phyloP scores from a whole-genome alignment of 331 rosid genomes.

The Pyracantha coccinea region DNA sequence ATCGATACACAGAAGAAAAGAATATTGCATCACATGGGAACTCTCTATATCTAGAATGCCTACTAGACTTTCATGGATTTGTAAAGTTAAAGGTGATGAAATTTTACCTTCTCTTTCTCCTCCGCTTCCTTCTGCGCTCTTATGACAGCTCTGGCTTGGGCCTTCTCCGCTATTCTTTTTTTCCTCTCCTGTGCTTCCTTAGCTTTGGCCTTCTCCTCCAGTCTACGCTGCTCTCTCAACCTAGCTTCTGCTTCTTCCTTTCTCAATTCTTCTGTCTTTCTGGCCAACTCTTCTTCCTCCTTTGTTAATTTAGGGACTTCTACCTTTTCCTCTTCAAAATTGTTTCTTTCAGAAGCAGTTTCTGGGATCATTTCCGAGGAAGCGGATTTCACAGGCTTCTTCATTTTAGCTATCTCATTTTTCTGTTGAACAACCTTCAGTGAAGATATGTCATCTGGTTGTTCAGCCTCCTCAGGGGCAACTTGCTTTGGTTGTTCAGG shows the following conservation, averaged over 20 bases:
- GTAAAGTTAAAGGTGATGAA: neutral
- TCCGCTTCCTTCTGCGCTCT: constrained; percentile 84
- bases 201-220: constrained; percentile 75
- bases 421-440: constrained; percentile 25
- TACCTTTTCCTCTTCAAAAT: constrained; percentile 31
- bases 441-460: constrained; percentile 25
- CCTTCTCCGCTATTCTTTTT: constrained; percentile 60
- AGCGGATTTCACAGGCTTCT: constrained; percentile 32
- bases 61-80: neutral
- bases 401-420: constrained; percentile 28
- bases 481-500: constrained; percentile 35
- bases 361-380: constrained; percentile 22
- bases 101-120: constrained; percentile 70
- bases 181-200: constrained; percentile 74
- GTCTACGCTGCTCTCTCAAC: constrained; percentile 61
- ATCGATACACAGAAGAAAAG: neutral
- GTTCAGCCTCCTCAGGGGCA: constrained; percentile 23
- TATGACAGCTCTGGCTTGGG: constrained; percentile 60
- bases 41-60: neutral
- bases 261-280: constrained; percentile 13
- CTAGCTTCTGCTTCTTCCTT: constrained; percentile 57
- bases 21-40: neutral
- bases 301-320: constrained; percentile 41
- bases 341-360: constrained; percentile 30
- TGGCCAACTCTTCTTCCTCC: constrained; percentile 50